phyloP scores from a whole-genome alignment of 495 filamentous ascomycete genomes.

The Venustampulla echinocandica region DNA sequence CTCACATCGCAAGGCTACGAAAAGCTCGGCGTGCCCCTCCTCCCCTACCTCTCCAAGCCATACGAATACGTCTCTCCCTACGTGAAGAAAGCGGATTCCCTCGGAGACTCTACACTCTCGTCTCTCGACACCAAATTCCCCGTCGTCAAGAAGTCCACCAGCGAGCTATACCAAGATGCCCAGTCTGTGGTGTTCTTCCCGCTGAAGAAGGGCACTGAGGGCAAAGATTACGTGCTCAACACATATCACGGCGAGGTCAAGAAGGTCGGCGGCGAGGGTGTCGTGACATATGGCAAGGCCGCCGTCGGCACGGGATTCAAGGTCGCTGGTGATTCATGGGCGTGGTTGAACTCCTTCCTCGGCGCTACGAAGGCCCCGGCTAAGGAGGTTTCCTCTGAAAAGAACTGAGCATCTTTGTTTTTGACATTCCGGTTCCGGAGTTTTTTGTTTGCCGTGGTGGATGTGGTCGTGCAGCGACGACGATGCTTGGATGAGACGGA shows the following conservation, averaged over 20 bases:
- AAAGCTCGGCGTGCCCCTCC: slow-evolving; percentile 58
- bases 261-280: slow-evolving; percentile 61
- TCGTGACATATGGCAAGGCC: slow-evolving; percentile 64
- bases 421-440: too few species aligned
- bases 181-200: slow-evolving; percentile 58
- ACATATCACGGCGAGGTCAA: slow-evolving; percentile 68
- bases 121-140: slow-evolving; percentile 76
- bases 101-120: slow-evolving; percentile 66
- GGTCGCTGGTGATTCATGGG: slow-evolving; percentile 57
- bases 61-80: slow-evolving; percentile 76
- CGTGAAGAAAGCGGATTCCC: slow-evolving; percentile 65
- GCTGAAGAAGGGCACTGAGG: slow-evolving; percentile 52
- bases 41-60: slow-evolving; percentile 69
- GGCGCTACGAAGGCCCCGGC: slow-evolving; percentile 52
- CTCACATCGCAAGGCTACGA: slow-evolving; percentile 60
- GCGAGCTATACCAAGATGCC: slow-evolving; percentile 61
- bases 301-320: slow-evolving; percentile 64
- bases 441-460: too few species aligned
- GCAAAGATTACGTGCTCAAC: slow-evolving; percentile 65
- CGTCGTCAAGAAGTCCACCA: slow-evolving; percentile 77
- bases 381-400: slow-evolving; percentile 48
- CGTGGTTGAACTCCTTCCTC: slow-evolving; percentile 47
- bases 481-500: too few species aligned
- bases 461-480: too few species aligned
- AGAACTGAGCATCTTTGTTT: too few species aligned